Evolutionary conservation across 1,139 yeast genomes (phyloP), one percentile per base, ranked within the genome.

Genomic region (Kurtzmaniella quercitrusa): DNA sequence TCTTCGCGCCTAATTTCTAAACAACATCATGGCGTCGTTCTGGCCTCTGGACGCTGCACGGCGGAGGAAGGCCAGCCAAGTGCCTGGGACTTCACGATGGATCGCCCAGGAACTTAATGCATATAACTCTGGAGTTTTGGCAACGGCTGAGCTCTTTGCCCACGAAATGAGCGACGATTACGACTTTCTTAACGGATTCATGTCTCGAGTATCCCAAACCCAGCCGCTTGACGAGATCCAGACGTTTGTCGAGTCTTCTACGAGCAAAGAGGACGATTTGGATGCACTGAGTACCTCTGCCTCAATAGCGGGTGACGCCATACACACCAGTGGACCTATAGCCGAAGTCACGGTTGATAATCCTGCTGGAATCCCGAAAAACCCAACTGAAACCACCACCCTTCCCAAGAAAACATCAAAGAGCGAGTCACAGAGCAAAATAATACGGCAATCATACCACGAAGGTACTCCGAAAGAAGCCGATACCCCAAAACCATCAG

Each of bases 51-150:
- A 56, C 34, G 70, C 70, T 34, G 60, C 70, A 41, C 57, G 56
- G 49, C 50, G 50, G 14, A 59, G 57, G 47, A 52, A 52, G 27
- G 50, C 52, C 34, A 64, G 56, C 38, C 52, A 56, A n/a, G 67
- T 65, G 3, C 72, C 74, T 1, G 75, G 74, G 2, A 59, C 72
- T 3, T 66, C 73, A 8, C 59, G 57, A 48, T 69, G 72, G 72
- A 62, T 69, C 9, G 66, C 71, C 11, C 58, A 57, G 36, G 69
- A 66, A 46, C 49, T 68, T 39, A 55, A 59, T 40, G 56, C 55
- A 37, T 63, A 63, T 50, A 62, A 65, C 46, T 53, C 58, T 27
- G 56, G 54, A 21, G 69, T 65, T 16, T 52, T 63, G n/a, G 49
- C 57, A 2, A 55, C 53, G 41, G 52, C 58, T 36, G 62, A 58